A percentile compares a stretch with the other conserved stretches of the same genome.
phyloP scores from a whole-genome alignment of 2,329 filamentous ascomycete genomes.

The Metarhizium guizhouense region DNA sequence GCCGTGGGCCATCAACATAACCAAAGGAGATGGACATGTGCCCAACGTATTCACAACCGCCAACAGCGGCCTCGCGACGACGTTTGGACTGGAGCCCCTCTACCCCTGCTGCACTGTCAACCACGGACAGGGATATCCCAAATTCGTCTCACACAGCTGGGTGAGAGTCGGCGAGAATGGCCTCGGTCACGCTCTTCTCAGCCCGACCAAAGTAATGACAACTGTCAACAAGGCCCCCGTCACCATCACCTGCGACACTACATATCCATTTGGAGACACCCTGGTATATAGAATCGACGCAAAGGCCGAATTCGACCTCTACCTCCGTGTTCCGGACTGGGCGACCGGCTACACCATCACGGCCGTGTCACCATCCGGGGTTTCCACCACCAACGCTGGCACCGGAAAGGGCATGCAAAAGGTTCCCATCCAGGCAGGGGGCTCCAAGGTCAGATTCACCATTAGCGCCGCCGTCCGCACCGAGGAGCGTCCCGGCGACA shows the following conservation, averaged over 20 bases:
- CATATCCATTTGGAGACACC: slow-evolving; percentile 31
- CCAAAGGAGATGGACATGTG: slow-evolving; percentile 15
- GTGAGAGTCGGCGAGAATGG: slow-evolving; percentile 31
- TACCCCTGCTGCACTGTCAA: slow-evolving; percentile 51
- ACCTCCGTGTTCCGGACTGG: slow-evolving; percentile 21
- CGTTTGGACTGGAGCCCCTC: slow-evolving; percentile 39
- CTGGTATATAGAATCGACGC: slow-evolving; percentile 19
- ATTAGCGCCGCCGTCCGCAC: slow-evolving; percentile 13
- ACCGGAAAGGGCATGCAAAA: slow-evolving; percentile 14
- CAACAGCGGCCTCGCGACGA: slow-evolving; percentile 29
- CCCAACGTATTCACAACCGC: slow-evolving; percentile 36
- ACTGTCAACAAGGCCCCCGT: slow-evolving; percentile 24
- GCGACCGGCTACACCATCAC: not conserved
- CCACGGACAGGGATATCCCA: slow-evolving; percentile 47
- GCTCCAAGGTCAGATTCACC: slow-evolving; percentile 11
- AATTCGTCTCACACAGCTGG: slow-evolving; percentile 41
- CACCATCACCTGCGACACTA: slow-evolving; percentile 34
- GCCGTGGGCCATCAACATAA: slow-evolving; percentile 35
- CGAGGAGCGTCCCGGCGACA: slow-evolving; percentile 20
- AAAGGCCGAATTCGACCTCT: slow-evolving; percentile 16
- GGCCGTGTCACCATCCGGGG: not conserved
- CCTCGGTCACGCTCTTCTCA: slow-evolving; percentile 40
- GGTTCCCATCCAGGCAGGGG: slow-evolving; percentile 11
- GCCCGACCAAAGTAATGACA: slow-evolving; percentile 32
- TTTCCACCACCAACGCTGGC: not conserved